These are phyloP conservation scores for Dioszegia aurantiaca DNA, from an alignment of 768 basidiomycete species.

Conservation along the genomic window DNA sequence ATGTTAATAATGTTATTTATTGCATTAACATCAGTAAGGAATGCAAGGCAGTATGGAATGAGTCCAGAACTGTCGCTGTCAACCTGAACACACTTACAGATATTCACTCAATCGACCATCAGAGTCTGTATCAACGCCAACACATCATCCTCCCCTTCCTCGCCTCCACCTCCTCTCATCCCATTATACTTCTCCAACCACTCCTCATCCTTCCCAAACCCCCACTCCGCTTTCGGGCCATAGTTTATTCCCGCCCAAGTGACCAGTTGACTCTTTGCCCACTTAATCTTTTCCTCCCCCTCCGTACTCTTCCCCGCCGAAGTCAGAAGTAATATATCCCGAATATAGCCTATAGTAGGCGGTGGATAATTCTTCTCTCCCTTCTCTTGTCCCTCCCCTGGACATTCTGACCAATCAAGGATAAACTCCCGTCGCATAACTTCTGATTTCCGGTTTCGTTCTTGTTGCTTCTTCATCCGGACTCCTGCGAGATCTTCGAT, in stretches of 20 bases:
- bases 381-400: neutral
- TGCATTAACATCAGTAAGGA: too few relatives aligned
- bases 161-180: neutral
- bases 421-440: neutral
- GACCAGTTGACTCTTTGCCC: neutral
- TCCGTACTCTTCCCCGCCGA: neutral
- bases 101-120: too few relatives aligned
- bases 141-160: neutral
- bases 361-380: neutral
- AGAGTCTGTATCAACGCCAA: neutral
- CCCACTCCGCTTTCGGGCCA: neutral
- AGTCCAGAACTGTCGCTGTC: too few relatives aligned
- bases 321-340: neutral
- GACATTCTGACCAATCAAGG: neutral
- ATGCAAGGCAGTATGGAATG: too few relatives aligned
- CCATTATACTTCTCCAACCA: neutral
- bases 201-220: neutral
- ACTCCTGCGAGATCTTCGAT: constrained; percentile 31
- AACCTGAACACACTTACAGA: too few relatives aligned
- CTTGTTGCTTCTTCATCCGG: constrained; percentile 4
- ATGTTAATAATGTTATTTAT: too few relatives aligned
- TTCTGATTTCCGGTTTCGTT: neutral
- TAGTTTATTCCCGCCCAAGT: neutral
- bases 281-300: neutral
- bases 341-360: neutral